phyloP scores from a whole-genome alignment of 2,329 filamentous ascomycete species.

The Scleromitrula shiraiana region DNA sequence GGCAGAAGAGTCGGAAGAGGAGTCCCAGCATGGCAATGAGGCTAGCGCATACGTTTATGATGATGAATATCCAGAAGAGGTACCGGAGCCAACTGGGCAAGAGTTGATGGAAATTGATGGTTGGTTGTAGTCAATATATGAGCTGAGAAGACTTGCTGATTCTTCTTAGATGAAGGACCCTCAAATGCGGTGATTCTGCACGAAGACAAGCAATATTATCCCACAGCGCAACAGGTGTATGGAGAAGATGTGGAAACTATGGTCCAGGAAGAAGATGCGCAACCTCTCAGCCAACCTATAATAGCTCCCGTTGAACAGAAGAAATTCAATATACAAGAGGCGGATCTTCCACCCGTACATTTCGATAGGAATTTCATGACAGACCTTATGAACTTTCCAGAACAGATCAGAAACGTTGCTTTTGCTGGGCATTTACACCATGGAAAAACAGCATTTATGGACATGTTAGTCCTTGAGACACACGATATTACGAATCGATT shows the following conservation, averaged over 20 bases:
- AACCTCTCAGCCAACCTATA: constrained; percentile 85
- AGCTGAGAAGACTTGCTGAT: constrained; percentile 21
- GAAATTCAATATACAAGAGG: constrained; percentile 91
- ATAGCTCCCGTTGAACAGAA: constrained; percentile 89
- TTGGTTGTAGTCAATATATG: constrained; percentile 31
- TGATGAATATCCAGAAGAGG: constrained; percentile 58
- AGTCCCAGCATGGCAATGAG: constrained; percentile 69
- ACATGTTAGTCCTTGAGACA: constrained; percentile 94
- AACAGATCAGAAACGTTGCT: constrained; percentile 88
- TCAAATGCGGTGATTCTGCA: constrained; percentile 97
- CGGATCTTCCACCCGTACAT: constrained; percentile 78
- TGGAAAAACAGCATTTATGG: constrained; percentile 96
- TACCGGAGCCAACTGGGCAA: constrained; percentile 58
- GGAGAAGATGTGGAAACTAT: constrained; percentile 89
- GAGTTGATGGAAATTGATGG: constrained; percentile 92
- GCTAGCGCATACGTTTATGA: constrained; percentile 75
- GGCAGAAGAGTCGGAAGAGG: constrained; percentile 78
- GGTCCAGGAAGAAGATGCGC: constrained; percentile 95
- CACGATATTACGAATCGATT: constrained; percentile 76
- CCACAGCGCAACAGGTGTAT: constrained; percentile 93
- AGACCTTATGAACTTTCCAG: constrained; percentile 91
- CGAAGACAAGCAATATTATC: constrained; percentile 99
- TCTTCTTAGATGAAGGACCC: constrained; percentile 59
- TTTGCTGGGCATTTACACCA: constrained; percentile 91
- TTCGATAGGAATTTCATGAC: constrained; percentile 90